phyloP scores from a whole-genome alignment of 2,329 filamentous ascomycete species.

The Ramularia endophylla region DNA sequence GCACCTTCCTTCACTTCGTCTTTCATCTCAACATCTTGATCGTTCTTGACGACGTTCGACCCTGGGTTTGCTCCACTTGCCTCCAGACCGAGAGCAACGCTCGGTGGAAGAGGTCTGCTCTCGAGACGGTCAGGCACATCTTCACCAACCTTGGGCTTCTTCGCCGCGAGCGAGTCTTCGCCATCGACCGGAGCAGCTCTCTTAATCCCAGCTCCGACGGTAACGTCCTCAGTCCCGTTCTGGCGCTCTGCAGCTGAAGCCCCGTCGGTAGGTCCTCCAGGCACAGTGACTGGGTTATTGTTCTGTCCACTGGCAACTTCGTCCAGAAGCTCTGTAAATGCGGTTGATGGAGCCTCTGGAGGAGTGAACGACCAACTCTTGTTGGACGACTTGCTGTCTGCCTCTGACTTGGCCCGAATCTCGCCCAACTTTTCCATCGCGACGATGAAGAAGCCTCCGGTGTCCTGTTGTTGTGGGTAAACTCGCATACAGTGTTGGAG shows the following conservation, averaged over 20 bases:
- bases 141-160: slow-evolving; percentile 25
- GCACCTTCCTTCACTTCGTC: slow-evolving; percentile 20
- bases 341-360: slow-evolving; percentile 18
- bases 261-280: slow-evolving; percentile 6
- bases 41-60: slow-evolving; percentile 4
- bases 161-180: slow-evolving; percentile 32
- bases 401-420: slow-evolving; percentile 70
- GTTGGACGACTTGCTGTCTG: slow-evolving; percentile 42
- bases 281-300: slow-evolving; percentile 12
- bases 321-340: slow-evolving; percentile 36
- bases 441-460: slow-evolving; percentile 95
- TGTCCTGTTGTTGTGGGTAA: slow-evolving; percentile 93
- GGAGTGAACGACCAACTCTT: slow-evolving; percentile 26
- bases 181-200: slow-evolving; percentile 36
- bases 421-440: slow-evolving; percentile 89
- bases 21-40: slow-evolving; percentile 9
- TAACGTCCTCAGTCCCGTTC: slow-evolving; percentile 13
- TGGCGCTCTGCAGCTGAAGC: slow-evolving; percentile 13
- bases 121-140: slow-evolving; percentile 18
- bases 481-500: slow-evolving; percentile 88
- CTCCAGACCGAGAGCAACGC: slow-evolving; percentile 13
- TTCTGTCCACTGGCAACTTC: slow-evolving; percentile 32
- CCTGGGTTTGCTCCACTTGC: slow-evolving; percentile 15
- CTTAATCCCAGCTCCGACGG: slow-evolving; percentile 26
- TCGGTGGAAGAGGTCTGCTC: slow-evolving; percentile 20